A percentile compares a stretch with the other conserved stretches of the same genome.
Conservation (phyloP, 108 stramenopile species). For the Skeletonema tropicum region DNA sequence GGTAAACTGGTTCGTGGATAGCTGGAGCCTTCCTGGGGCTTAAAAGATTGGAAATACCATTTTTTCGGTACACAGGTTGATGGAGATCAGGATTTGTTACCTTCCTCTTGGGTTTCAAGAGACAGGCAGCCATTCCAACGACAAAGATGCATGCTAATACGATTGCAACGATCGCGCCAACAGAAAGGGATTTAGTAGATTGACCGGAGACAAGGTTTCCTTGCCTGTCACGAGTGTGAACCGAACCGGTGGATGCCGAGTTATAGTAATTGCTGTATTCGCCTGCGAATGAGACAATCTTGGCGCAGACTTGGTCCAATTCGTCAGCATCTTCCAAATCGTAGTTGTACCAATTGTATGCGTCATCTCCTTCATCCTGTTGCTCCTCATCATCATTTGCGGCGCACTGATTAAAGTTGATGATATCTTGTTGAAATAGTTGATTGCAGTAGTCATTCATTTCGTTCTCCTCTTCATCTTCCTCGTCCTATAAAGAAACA, state of each 20-base stretch:
- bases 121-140: neutral
- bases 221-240: neutral
- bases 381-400: neutral
- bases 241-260: neutral
- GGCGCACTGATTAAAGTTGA: neutral
- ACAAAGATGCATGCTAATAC: neutral
- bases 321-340: constrained; percentile 2
- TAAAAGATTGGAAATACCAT: neutral
- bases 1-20: neutral
- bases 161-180: neutral
- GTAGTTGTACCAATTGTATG: constrained; percentile 3
- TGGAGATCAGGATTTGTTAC: too few species aligned
- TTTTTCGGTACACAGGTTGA: too few species aligned
- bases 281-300: neutral
- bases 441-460: constrained; percentile 1
- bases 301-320: neutral
- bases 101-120: neutral
- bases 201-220: neutral
- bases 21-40: neutral
- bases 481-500: neutral
- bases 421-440: neutral
- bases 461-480: neutral
- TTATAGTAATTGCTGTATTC: neutral
- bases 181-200: neutral
- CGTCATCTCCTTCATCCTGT: neutral